phyloP scores from a whole-genome alignment of 1,139 yeast genomes.

The Sugiyamaella novakii region DNA sequence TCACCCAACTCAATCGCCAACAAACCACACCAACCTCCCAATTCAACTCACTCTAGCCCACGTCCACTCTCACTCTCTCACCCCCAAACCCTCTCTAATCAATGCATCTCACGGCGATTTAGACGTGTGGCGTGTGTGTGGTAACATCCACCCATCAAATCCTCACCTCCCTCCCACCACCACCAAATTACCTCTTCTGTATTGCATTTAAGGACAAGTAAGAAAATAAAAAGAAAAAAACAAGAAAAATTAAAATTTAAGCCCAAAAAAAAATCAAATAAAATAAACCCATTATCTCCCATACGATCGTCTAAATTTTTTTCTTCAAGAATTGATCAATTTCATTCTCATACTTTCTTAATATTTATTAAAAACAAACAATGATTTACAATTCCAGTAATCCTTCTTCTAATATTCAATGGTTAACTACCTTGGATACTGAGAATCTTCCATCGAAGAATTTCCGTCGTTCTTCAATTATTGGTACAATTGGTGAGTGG shows the following conservation, averaged over 20 bases:
- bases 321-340: too few species aligned
- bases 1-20: neutral
- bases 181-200: neutral
- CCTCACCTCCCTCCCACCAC: neutral
- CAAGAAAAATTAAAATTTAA: neutral
- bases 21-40: neutral
- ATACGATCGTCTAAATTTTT: neutral
- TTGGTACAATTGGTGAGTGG: slow-evolving; percentile 85
- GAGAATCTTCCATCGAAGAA: slow-evolving; percentile 77
- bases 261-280: neutral
- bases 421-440: slow-evolving; percentile 85
- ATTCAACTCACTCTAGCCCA: too few species aligned
- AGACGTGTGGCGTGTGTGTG: too few species aligned
- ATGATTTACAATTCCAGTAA: slow-evolving; percentile 36
- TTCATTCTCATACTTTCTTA: too few species aligned
- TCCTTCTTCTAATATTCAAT: slow-evolving; percentile 52
- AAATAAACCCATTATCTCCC: neutral
- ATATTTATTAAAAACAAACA: neutral
- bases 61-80: neutral
- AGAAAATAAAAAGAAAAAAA: neutral
- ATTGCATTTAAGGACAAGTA: neutral
- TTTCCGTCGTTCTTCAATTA: slow-evolving; percentile 92
- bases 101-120: too few species aligned
- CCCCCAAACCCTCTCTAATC: neutral
- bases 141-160: too few species aligned